Percentiles rank a stretch among this genome's conserved stretches.
These are phyloP conservation scores for Entonaema liquescens DNA, from an alignment of 495 filamentous ascomycete species.

Conservation along the genomic window DNA sequence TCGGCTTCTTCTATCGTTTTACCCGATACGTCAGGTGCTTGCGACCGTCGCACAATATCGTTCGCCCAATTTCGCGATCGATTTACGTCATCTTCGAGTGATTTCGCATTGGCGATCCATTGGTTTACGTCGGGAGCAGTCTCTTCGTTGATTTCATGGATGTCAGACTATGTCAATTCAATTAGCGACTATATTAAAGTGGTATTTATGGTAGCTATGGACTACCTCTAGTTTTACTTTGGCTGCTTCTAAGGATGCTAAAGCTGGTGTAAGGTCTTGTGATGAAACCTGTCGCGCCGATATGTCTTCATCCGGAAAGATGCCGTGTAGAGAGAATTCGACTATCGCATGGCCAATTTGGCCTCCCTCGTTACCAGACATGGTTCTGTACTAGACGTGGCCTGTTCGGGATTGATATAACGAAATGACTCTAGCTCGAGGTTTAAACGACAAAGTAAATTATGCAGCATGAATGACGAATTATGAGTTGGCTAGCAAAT, in stretches of 20 bases:
- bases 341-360: slow-evolving; percentile 73
- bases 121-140: slow-evolving; percentile 79
- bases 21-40: slow-evolving; percentile 67
- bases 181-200: slow-evolving; percentile 9
- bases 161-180: slow-evolving; percentile 62
- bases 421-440: not conserved
- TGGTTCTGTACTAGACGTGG: slow-evolving; percentile 1
- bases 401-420: not conserved
- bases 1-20: slow-evolving; percentile 69
- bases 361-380: slow-evolving; percentile 38
- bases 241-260: slow-evolving; percentile 70
- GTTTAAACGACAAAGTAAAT: not conserved
- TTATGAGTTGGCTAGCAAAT: not conserved
- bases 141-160: slow-evolving; percentile 75
- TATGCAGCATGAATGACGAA: slow-evolving; percentile 5
- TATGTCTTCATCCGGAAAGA: slow-evolving; percentile 78
- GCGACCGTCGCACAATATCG: slow-evolving; percentile 76
- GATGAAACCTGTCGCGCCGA: slow-evolving; percentile 69
- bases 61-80: slow-evolving; percentile 74
- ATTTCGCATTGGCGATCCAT: slow-evolving; percentile 85
- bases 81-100: slow-evolving; percentile 83
- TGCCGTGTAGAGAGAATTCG: slow-evolving; percentile 72
- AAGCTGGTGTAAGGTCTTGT: slow-evolving; percentile 66
- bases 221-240: slow-evolving; percentile 74
- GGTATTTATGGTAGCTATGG: not conserved